Conservation (phyloP, 1,284 basidiomycete species). For the Cryptococcus depauperatus region DNA sequence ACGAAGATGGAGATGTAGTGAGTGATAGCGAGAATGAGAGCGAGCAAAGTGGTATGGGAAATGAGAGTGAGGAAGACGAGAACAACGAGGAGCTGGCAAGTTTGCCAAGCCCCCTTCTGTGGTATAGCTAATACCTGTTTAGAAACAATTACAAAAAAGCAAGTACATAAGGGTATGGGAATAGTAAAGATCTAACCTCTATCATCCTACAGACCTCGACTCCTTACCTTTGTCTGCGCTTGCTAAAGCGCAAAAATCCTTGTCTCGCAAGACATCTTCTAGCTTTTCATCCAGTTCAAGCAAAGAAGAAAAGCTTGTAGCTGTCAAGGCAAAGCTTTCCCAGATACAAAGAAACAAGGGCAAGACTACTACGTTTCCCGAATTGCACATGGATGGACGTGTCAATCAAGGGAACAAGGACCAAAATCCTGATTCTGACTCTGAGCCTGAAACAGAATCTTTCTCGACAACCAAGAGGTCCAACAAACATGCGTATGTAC, state of each 20-base stretch:
- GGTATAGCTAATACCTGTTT: neutral
- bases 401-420: conserved; percentile 1
- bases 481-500: conserved; percentile 82
- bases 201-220: conserved; percentile 17
- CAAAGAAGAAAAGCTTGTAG: conserved; percentile 20
- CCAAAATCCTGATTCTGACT: conserved; percentile 17
- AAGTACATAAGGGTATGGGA: neutral
- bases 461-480: conserved; percentile 47
- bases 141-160: conserved; percentile 16
- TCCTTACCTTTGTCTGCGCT: conserved; percentile 23
- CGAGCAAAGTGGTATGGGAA: no score
- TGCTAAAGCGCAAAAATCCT: conserved; percentile 24
- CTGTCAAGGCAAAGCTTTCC: conserved; percentile 33
- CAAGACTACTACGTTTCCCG: conserved; percentile 21
- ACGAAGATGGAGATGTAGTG: conserved; percentile 18
- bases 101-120: neutral
- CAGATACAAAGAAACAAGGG: conserved; percentile 37
- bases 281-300: conserved; percentile 3
- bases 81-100: conserved; percentile 20
- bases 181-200: neutral
- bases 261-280: conserved; percentile 12
- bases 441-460: conserved; percentile 14
- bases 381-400: conserved; percentile 10
- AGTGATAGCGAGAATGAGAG: conserved; percentile 13
- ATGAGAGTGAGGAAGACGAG: conserved; percentile 18